Conservation (phyloP, 2,329 filamentous ascomycete species). For the Trichocomaceae sp. region DNA sequence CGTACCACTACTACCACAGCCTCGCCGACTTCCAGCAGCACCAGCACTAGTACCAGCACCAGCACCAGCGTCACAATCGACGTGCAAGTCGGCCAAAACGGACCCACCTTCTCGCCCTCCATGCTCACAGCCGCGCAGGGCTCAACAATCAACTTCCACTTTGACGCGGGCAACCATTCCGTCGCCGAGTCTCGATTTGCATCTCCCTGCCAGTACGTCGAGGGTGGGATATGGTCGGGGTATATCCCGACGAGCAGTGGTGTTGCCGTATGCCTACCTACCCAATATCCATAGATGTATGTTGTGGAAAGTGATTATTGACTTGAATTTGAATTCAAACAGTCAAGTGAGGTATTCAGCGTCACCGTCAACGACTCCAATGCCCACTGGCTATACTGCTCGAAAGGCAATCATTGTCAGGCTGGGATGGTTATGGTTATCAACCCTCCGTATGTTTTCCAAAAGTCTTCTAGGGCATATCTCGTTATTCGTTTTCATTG, state of each 20-base stretch:
- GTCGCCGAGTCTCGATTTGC: constrained; percentile 56
- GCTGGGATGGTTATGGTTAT: constrained; percentile 47
- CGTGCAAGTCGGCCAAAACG: constrained; percentile 28
- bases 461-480: neutral
- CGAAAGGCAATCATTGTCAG: constrained; percentile 45
- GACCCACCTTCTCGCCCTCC: constrained; percentile 26
- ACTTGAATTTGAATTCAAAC: too few relatives aligned
- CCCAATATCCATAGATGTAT: too few relatives aligned
- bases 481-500: too few relatives aligned
- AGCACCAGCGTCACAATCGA: constrained; percentile 14
- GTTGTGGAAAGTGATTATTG: too few relatives aligned
- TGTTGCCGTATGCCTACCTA: neutral
- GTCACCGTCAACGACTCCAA: constrained; percentile 41
- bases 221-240: constrained; percentile 28
- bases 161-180: constrained; percentile 58
- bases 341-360: constrained; percentile 33
- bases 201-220: constrained; percentile 54
- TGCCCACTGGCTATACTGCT: constrained; percentile 49
- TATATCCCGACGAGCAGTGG: neutral
- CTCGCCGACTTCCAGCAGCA: neutral
- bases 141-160: constrained; percentile 47
- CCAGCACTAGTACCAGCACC: neutral
- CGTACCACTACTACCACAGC: neutral
- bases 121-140: constrained; percentile 26
- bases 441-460: constrained; percentile 38